Evolutionary conservation across 2,329 filamentous ascomycete species (phyloP).

Genomic region (Fusarium euwallaceae): DNA sequence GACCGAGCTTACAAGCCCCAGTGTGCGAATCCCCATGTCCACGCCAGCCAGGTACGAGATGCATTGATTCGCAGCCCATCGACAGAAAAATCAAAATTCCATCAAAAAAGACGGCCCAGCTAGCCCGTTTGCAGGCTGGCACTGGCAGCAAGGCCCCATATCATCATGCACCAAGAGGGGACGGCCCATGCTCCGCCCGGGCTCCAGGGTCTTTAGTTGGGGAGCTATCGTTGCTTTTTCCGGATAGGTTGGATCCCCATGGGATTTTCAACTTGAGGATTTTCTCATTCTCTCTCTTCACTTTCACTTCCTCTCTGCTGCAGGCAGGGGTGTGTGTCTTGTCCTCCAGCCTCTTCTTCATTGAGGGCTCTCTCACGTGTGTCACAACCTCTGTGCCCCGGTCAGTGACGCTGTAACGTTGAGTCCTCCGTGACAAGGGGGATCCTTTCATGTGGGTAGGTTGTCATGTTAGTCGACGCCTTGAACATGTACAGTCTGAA

Average conservation of each 20-base stretch:
- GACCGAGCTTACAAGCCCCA: neutral
- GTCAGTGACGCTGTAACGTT: constrained; percentile 24
- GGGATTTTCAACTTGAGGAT: neutral
- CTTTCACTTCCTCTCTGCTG: neutral
- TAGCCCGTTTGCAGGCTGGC: constrained; percentile 18
- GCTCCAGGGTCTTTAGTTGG: constrained; percentile 19
- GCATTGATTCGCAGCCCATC: neutral
- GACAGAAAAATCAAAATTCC: constrained; percentile 1
- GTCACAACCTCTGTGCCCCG: neutral
- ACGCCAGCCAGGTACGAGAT: constrained; percentile 22
- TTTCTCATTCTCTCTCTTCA: neutral
- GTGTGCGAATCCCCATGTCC: constrained; percentile 21
- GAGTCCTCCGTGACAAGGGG: constrained; percentile 10
- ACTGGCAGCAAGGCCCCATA: constrained; percentile 16
- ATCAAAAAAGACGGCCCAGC: constrained; percentile 2
- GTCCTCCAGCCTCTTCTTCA: neutral
- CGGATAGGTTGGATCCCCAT: constrained; percentile 1
- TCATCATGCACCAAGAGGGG: constrained; percentile 11
- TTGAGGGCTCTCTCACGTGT: constrained; percentile 2
- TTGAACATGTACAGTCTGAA: neutral
- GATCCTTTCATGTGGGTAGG: neutral
- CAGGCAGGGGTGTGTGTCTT: neutral
- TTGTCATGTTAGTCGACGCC: constrained; percentile 1
- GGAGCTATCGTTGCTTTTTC: constrained; percentile 28
- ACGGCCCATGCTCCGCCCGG: constrained; percentile 20